phyloP scores from a whole-genome alignment of 1,284 basidiomycete genomes.

The Exobasidium cylindrosporum region DNA sequence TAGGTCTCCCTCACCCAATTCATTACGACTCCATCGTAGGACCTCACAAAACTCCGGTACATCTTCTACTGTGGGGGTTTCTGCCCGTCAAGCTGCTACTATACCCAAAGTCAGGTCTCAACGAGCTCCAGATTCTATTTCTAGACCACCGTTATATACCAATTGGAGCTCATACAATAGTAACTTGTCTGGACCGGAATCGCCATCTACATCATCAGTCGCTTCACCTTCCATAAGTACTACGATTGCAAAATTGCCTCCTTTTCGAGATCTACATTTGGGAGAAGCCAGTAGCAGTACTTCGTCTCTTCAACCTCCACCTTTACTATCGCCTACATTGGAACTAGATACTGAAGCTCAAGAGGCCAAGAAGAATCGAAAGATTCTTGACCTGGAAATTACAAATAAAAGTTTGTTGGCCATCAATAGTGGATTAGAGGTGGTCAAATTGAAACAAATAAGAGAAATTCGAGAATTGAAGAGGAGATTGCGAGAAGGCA shows the following conservation, averaged over 20 bases:
- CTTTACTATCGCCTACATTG: background rate
- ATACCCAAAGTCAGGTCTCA: background rate
- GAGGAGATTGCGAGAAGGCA: conserved; percentile 28
- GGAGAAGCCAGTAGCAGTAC: background rate
- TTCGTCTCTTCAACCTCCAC: background rate
- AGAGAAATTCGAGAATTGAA: conserved; percentile 55
- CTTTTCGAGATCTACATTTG: background rate
- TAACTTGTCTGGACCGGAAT: background rate
- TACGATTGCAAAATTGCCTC: background rate
- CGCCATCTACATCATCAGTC: background rate
- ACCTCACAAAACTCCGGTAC: background rate
- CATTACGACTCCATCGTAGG: background rate
- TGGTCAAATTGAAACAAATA: conserved; percentile 55
- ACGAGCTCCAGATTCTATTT: background rate
- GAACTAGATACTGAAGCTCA: conserved; percentile 26
- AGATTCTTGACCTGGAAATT: conserved; percentile 58
- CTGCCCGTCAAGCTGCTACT: background rate
- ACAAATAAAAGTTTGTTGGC: conserved; percentile 57
- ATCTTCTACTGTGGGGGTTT: background rate
- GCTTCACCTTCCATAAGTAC: background rate
- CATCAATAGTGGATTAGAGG: conserved; percentile 57
- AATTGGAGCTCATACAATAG: background rate
- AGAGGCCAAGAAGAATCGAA: conserved; percentile 45
- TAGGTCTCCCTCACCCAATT: background rate
- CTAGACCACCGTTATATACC: background rate